Conservation (phyloP, 768 basidiomycete species). For the Gymnopilus dilepis region DNA sequence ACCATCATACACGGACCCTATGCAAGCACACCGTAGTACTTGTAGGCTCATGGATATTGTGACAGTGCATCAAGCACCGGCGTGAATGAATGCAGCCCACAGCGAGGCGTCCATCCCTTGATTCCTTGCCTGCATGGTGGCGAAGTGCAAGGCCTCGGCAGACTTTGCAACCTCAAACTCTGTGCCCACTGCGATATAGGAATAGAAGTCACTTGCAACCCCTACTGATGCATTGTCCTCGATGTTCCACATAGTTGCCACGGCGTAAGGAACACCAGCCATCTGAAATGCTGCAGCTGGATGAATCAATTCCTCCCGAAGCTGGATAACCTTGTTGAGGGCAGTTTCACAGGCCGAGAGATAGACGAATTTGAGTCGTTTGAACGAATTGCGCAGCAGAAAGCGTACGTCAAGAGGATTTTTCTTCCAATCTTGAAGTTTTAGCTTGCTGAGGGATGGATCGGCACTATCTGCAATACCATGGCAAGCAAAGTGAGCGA, state of each 20-base stretch:
- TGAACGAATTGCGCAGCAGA: constrained; percentile 21
- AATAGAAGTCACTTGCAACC: constrained; percentile 34
- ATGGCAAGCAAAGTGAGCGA: constrained; percentile 33
- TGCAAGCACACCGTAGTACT: too few species aligned
- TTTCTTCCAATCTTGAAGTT: constrained; percentile 22
- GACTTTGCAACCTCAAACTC: constrained; percentile 13
- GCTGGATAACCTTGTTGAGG: constrained; percentile 19
- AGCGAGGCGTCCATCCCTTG: constrained; percentile 13
- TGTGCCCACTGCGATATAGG: constrained; percentile 1
- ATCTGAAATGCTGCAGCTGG: constrained; percentile 40
- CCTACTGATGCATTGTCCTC: constrained; percentile 33
- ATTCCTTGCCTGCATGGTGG: constrained; percentile 17
- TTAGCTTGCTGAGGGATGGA: constrained; percentile 26
- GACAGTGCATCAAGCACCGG: constrained; percentile 15
- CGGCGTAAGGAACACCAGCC: constrained; percentile 28
- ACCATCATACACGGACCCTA: too few species aligned
- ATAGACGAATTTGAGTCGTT: constrained; percentile 33
- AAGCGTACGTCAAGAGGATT: constrained; percentile 21
- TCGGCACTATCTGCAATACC: constrained; percentile 29
- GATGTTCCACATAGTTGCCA: constrained; percentile 42
- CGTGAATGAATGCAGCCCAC: constrained; percentile 25
- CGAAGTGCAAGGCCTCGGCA: constrained; percentile 20
- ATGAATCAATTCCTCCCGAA: constrained; percentile 38
- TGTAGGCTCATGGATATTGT: not conserved
- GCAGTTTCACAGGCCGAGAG: constrained; percentile 45